Evolutionary conservation across 2,329 filamentous ascomycete species (phyloP).

Genomic region (Pseudogymnoascus sp.): DNA sequence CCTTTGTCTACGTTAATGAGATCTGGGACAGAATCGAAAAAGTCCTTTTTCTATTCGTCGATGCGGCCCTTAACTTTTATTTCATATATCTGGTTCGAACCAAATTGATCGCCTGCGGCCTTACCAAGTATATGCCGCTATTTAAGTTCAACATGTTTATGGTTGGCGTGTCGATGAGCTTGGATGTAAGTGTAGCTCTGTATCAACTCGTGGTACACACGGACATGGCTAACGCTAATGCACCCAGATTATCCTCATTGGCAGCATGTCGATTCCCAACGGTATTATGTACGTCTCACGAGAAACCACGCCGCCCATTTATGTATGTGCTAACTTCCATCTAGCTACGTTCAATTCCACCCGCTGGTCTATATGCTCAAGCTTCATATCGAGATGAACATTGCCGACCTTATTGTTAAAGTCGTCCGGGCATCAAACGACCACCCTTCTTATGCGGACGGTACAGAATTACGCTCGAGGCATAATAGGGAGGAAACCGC

Average conservation of each 20-base stretch:
- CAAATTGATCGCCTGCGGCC: conserved; percentile 29
- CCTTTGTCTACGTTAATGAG: conserved; percentile 36
- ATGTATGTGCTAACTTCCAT: conserved; percentile 4
- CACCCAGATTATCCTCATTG: conserved; percentile 19
- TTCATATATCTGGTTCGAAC: conserved; percentile 35
- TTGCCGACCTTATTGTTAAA: conserved; percentile 29
- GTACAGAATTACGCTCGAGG: not conserved
- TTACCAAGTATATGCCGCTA: conserved; percentile 31
- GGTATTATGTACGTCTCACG: conserved; percentile 16
- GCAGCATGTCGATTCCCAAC: conserved; percentile 29
- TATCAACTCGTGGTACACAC: not conserved
- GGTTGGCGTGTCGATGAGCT: conserved; percentile 30
- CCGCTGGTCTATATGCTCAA: conserved; percentile 32
- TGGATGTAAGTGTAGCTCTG: conserved; percentile 26
- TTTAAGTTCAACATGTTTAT: conserved; percentile 32
- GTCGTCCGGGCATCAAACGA: not conserved
- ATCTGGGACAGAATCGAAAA: conserved; percentile 45
- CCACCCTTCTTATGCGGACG: not conserved
- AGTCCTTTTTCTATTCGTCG: conserved; percentile 39
- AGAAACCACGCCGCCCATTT: not conserved
- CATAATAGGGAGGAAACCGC: not conserved
- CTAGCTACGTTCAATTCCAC: conserved; percentile 30
- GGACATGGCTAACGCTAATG: not conserved
- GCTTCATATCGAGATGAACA: conserved; percentile 33
- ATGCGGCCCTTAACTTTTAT: conserved; percentile 41